Evolutionary conservation across 2,329 filamentous ascomycete genomes (phyloP).

Genomic region (Colletotrichum euphorbiae): DNA sequence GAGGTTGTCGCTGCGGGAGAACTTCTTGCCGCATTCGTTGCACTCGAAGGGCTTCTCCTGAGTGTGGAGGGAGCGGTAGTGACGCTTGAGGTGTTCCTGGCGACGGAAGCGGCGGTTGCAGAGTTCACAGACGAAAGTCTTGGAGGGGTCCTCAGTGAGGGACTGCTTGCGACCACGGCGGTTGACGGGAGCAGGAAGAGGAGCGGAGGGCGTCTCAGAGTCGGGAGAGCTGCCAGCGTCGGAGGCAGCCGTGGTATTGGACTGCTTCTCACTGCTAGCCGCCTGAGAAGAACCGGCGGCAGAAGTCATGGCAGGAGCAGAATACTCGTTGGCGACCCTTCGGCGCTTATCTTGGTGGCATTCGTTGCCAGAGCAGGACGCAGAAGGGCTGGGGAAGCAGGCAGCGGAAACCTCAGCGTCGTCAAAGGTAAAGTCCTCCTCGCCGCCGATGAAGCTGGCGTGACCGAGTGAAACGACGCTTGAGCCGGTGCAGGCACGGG

Average conservation of each 20-base stretch:
- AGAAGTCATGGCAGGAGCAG: conserved; percentile 57
- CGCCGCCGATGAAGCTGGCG: conserved; percentile 77
- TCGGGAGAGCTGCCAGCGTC: conserved; percentile 53
- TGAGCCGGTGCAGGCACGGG: conserved; percentile 75
- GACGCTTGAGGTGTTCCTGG: conserved; percentile 98
- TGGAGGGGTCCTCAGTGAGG: conserved; percentile 95
- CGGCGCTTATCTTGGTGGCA: conserved; percentile 67
- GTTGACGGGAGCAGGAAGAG: conserved; percentile 73
- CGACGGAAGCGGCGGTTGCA: conserved; percentile 98
- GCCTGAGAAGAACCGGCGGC: conserved; percentile 52
- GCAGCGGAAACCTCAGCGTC: conserved; percentile 72
- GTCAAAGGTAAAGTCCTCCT: conserved; percentile 81
- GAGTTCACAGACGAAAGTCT: conserved; percentile 96
- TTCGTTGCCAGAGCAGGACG: conserved; percentile 63
- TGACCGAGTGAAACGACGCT: conserved; percentile 77
- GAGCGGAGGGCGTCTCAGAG: conserved; percentile 58
- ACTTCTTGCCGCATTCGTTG: conserved; percentile 98
- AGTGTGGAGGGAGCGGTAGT: conserved; percentile 98
- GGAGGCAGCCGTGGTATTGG: conserved; percentile 47
- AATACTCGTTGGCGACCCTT: conserved; percentile 58
- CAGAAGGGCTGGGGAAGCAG: conserved; percentile 72
- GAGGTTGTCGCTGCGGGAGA: conserved; percentile 97
- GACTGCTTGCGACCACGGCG: conserved; percentile 99
- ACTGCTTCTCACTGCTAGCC: conserved; percentile 50
- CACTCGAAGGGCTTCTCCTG: conserved; percentile 99